Evolutionary conservation across 345 rosid genomes (phyloP), one percentile per base, ranked within the genome.

Genomic region (Pistacia integerrima): DNA sequence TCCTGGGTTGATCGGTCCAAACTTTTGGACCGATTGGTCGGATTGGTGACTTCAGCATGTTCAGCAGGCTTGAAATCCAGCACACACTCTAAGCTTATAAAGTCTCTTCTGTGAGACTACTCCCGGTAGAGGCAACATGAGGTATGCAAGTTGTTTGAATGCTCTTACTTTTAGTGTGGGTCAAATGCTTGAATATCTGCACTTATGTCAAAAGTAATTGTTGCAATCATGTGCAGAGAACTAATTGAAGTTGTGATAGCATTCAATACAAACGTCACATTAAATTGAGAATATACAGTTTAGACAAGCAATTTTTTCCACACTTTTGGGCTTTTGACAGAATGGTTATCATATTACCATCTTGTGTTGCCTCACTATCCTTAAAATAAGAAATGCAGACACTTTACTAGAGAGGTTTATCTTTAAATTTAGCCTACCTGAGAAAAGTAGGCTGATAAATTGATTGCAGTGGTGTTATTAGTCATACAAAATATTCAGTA

Each of bases 81-180:
- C 22, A 22, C 22, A 22, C 22, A 22, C 22, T 22, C 22, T 66
- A 93, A 88, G 86, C 85, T 93, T 20, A 90, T 76, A 0, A 90
- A 85, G 76, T 83, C 94, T 73, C 87, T 94, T 52, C 67, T 91
- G 77, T 88, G 95, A 74, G 94, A 93, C 79, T 87, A 84, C 77
- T 89, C 92, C 2, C 81, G 83, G 76, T 88, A 86, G 89, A 85
- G 67, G 25, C 78, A 62, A 35, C 93, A 88, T 0, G 84, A 90
- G 98, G 98, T 94, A 88, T 70, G 66, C 49, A 70, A 66, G 67
- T 67, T 30, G 69, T 59, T 75, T 56, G 60, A 69, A 56, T 12
- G 8, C 52, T 8, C 41, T 28, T n/a, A 63, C 51, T 18, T n/a
- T 62, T 46, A 20, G 67, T 25, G 12, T 44, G 20, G 25, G 10